A percentile compares a stretch with the other conserved stretches of the same genome.
Conservation (phyloP, 345 rosid species). For the Schrenkiella parvula region DNA sequence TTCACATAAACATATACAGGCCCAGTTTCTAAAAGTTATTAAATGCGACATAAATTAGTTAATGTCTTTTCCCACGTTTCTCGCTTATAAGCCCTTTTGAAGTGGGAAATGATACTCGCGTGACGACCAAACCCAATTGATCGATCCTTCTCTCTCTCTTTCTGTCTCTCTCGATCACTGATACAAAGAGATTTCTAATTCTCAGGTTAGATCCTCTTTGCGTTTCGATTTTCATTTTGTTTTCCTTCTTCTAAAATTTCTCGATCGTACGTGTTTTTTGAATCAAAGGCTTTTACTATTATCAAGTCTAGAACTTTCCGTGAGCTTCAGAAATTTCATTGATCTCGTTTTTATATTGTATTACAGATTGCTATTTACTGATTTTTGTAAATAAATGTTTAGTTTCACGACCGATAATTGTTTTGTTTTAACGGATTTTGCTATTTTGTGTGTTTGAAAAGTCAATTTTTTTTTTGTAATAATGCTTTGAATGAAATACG, state of each 20-base stretch:
- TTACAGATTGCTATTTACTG: neutral
- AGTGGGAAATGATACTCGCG: slow-evolving; percentile 30
- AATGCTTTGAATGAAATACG: neutral
- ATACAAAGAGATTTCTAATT: slow-evolving; percentile 18
- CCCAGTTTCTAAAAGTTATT: neutral
- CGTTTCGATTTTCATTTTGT: slow-evolving; percentile 3
- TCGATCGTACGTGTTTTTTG: neutral
- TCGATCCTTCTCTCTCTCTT: neutral
- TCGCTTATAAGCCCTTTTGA: neutral
- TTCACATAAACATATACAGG: neutral
- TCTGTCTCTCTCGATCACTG: slow-evolving; percentile 8
- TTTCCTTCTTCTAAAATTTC: neutral
- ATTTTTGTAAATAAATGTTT: neutral
- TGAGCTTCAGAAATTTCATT: neutral
- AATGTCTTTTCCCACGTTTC: slow-evolving; percentile 12
- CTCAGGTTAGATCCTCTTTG: slow-evolving; percentile 23
- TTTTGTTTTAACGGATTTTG: neutral
- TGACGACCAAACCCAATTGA: slow-evolving; percentile 27
- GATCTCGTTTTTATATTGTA: neutral
- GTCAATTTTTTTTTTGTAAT: neutral
- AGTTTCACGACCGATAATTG: neutral
- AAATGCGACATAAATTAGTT: neutral
- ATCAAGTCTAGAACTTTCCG: neutral
- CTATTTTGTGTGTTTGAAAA: neutral
- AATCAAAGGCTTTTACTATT: neutral